These are phyloP conservation scores for Eucalyptus fibrosa DNA, from an alignment of 345 rosid genomes.

Conservation along the genomic window DNA sequence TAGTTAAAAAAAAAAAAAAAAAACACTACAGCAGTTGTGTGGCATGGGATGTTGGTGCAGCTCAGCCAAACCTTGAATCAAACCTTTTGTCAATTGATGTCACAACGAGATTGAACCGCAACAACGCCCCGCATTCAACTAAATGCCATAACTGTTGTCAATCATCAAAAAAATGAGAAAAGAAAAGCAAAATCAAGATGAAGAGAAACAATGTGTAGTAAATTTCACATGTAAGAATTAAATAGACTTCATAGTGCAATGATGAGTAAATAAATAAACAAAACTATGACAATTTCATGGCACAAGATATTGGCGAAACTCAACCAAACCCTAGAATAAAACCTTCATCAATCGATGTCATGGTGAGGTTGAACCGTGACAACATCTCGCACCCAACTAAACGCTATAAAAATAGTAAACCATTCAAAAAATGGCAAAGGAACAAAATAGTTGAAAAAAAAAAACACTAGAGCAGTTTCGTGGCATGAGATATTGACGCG, in stretches of 20 bases:
- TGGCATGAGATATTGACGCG: fast-evolving
- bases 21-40: not conserved
- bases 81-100: not conserved
- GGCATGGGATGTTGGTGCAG: not conserved
- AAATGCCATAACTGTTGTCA: not conserved
- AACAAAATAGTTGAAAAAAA: not conserved
- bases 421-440: not conserved
- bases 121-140: not conserved
- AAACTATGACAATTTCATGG: fast-evolving
- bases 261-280: not conserved
- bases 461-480: fast-evolving
- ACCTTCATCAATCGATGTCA: not conserved
- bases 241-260: not conserved
- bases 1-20: not conserved
- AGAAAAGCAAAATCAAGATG: not conserved
- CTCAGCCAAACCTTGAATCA: not conserved
- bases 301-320: fast-evolving
- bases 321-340: not conserved
- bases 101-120: not conserved
- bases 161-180: not conserved
- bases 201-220: not conserved
- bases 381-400: not conserved
- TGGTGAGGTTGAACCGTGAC: not conserved
- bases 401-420: not conserved
- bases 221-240: not conserved